Conservation (phyloP, 1,284 basidiomycete genomes). For the Spongispora temasekensis region DNA sequence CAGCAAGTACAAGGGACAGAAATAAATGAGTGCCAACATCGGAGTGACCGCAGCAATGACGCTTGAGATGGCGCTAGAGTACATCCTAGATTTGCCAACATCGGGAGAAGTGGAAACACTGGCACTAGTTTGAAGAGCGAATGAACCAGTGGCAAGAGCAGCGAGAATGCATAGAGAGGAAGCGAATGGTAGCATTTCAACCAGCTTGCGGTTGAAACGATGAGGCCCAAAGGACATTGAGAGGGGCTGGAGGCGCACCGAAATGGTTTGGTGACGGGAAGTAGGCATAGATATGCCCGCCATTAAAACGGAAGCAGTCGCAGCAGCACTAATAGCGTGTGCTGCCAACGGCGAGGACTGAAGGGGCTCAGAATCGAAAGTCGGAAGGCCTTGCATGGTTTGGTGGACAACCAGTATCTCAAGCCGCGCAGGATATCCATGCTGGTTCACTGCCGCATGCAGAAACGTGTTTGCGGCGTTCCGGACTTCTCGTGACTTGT, state of each 20-base stretch:
- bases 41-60: conserved; percentile 48
- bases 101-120: conserved; percentile 21
- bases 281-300: conserved; percentile 33
- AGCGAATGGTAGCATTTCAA: conserved; percentile 39
- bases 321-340: conserved; percentile 34
- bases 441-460: conserved; percentile 22
- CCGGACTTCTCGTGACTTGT: conserved; percentile 10
- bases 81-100: conserved; percentile 33
- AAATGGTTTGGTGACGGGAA: conserved; percentile 30
- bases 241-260: conserved; percentile 25
- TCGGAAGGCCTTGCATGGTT: conserved; percentile 37
- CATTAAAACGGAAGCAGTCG: conserved; percentile 34
- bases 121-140: conserved; percentile 28
- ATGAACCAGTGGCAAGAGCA: conserved; percentile 35
- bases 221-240: conserved; percentile 21
- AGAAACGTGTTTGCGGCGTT: conserved; percentile 38
- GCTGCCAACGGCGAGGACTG: conserved; percentile 31
- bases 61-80: conserved; percentile 42
- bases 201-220: conserved; percentile 29
- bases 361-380: conserved; percentile 31
- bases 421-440: conserved; percentile 21
- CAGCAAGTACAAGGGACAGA: conserved; percentile 48
- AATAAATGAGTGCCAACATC: conserved; percentile 49
- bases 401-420: conserved; percentile 24
- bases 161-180: conserved; percentile 36